phyloP scores from a whole-genome alignment of 163 green algal species.

The Scenedesmus sp. region DNA sequence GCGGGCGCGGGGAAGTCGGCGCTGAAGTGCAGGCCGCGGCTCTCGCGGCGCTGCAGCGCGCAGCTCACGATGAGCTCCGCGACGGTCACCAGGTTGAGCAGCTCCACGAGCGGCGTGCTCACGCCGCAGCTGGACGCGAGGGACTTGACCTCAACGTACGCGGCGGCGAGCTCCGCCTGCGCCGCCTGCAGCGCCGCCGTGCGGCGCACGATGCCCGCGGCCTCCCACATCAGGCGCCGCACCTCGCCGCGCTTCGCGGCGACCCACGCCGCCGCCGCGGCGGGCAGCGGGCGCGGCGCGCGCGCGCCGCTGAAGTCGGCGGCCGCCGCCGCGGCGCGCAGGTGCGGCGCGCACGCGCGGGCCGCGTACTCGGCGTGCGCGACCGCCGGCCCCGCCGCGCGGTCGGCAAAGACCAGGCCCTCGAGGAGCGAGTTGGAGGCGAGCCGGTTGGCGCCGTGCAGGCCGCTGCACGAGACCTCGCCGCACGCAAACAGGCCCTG shows the following conservation, averaged over 20 bases:
- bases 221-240: slow-evolving; percentile 78
- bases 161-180: slow-evolving; percentile 45
- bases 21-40: slow-evolving; percentile 67
- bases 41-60: slow-evolving; percentile 69
- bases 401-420: slow-evolving; percentile 93
- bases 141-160: slow-evolving; percentile 73
- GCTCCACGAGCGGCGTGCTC: slow-evolving; percentile 72
- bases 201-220: slow-evolving; percentile 81
- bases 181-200: slow-evolving; percentile 55
- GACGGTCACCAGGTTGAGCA: slow-evolving; percentile 84
- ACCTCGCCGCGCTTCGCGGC: slow-evolving; percentile 67
- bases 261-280: slow-evolving; percentile 67
- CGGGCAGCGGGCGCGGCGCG: slow-evolving; percentile 44
- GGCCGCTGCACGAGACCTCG: slow-evolving; percentile 93
- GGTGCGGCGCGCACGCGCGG: slow-evolving; percentile 54
- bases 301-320: slow-evolving; percentile 54
- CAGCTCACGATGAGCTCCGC: slow-evolving; percentile 67
- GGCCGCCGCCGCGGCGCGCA: slow-evolving; percentile 66
- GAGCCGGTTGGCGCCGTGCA: slow-evolving; percentile 98
- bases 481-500: slow-evolving; percentile 93
- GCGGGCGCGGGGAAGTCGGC: slow-evolving; percentile 58
- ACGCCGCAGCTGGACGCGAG: slow-evolving; percentile 62
- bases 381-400: slow-evolving; percentile 76
- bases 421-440: slow-evolving; percentile 98
- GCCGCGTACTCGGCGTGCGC: slow-evolving; percentile 74